Base-by-base conservation (phyloP, 345 rosid species). In the Salix koriyanagi region DNA sequence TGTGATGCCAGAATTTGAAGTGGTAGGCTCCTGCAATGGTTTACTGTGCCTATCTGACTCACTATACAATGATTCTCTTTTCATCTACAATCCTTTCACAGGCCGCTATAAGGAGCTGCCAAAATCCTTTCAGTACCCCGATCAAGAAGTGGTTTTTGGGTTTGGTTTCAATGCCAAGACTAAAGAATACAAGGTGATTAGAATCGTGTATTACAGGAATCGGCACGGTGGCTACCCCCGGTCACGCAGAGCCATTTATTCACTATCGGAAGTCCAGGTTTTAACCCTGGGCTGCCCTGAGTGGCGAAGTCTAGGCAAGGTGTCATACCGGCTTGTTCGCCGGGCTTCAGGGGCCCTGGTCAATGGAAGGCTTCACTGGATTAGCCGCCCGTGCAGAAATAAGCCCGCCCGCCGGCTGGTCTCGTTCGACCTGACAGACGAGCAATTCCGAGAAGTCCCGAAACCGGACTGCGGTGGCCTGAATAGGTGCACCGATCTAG, bases 351-450 rank as follows among this genome's bases (percentile, higher is more conserved):
- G 90, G 86, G 90, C 97, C 36, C 81, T 91, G 72, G 87, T 92
- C 73, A 77, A 83, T 18, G 97, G 99, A 23, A 87, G 89, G 83
- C 87, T 95, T 65, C 99, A 95, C 79, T 95, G 92, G 90, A 91
- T 90, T 4, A 89, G 89, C 7, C 70, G 88, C 48, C 97, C 91
- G 1, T 82, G 89, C 3, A 82, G 97, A 68, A 83, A 87, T 75
- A 80, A 84, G 30, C 92, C 91, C 0, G 86, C 91, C 60, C 86
- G 96, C 25, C 82, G 87, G 81, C 72, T 95, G 9, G 84, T 95
- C 6, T 91, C 99, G 0, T 88, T 95, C 77, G 97, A 93, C 83
- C 76, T 95, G 46, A 88, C 67, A 14, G 88, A 88, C 73, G 99
- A 95, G 82, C 86, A 85, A 69, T 93, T 93, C 86, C 65, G 77